Evolutionary conservation across 73 alveolate genomes (phyloP), one percentile per base, ranked within the genome.

Genomic region (Uronychia binucleata): DNA sequence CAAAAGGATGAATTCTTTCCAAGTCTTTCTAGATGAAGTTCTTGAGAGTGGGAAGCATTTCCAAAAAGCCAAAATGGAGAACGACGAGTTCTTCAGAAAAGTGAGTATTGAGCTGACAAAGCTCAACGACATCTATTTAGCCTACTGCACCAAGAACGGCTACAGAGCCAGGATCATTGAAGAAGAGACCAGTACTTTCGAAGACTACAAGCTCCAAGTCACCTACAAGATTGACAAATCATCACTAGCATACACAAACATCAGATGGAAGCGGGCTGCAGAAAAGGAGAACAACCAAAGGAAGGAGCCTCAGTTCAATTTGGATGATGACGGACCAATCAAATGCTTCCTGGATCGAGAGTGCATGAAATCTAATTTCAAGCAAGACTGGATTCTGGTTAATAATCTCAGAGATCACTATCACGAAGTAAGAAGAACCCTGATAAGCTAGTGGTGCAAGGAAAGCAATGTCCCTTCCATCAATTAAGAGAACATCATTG

Each of bases 81-180:
- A 77, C 1, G 86, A 34, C 14, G 13, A 5, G 14, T 34, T 8
- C 26, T 80, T 8, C 27, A 26, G 19, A 26, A 30, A 34, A 27
- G 58, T 57, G 27, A 57, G 79, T 1, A 31, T 58, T 1, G 30
- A 60, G 28, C 31, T 80, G 0, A 60, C 31, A 31, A 58, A 27
- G 0, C 28, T 80, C 1, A 11, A 80, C 28, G 13, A 30, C 31
- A 80, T 1, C 27, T 80, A 80, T 29, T 26, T 57, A 1, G 86
- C 34, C 31, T 80, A 27, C 79, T 80, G 86, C 58, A 80, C 86
- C 8, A 80, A 46, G 31, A 58, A 80, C 31, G 86, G 86, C 1
- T 27, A 26, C 58, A 80, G 33, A 28, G 60, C 86, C 11, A 80
- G 33, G 28, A 29, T 31, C 1, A 58, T 80, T 26, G 86, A 57